A percentile compares a stretch with the other conserved stretches of the same genome.
Evolutionary conservation across 164 flowering plant species (phyloP).

Genomic region (Warburgia ugandensis): DNA sequence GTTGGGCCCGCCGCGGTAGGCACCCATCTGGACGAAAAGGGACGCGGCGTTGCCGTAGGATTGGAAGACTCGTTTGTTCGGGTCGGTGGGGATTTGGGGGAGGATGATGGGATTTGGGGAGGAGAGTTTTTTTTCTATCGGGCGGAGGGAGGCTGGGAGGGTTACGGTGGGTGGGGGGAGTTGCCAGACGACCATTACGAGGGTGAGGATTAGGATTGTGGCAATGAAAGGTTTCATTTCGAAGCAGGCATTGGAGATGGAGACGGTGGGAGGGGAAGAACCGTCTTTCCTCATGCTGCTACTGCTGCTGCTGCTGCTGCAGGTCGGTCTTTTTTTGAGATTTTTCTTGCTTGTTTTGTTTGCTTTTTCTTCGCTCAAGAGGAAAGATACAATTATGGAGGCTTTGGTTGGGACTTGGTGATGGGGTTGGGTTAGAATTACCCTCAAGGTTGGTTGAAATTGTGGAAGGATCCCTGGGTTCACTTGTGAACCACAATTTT

Average conservation of each 20-base stretch:
- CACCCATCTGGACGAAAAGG: constrained; percentile 59
- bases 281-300: too few relatives aligned
- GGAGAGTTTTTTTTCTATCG: constrained; percentile 19
- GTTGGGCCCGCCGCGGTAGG: constrained; percentile 55
- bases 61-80: constrained; percentile 40
- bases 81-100: constrained; percentile 26
- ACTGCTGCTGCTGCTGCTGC: too few relatives aligned
- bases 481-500: too few relatives aligned
- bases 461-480: too few relatives aligned
- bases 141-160: constrained; percentile 10
- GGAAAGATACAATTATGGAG: too few relatives aligned
- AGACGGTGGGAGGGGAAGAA: too few relatives aligned
- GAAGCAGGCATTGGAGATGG: constrained; percentile 24
- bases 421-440: too few relatives aligned
- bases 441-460: too few relatives aligned
- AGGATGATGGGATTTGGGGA: constrained; percentile 9
- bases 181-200: constrained; percentile 38
- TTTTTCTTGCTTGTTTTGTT: too few relatives aligned
- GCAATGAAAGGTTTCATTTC: constrained; percentile 51
- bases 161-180: constrained; percentile 42
- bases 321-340: too few relatives aligned
- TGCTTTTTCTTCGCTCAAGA: too few relatives aligned
- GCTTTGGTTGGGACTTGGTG: too few relatives aligned
- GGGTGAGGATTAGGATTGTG: constrained; percentile 36
- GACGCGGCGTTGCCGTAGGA: constrained; percentile 53